Evolutionary conservation across 441 rosid genomes (phyloP).

Genomic region (Jatropha multifida): DNA sequence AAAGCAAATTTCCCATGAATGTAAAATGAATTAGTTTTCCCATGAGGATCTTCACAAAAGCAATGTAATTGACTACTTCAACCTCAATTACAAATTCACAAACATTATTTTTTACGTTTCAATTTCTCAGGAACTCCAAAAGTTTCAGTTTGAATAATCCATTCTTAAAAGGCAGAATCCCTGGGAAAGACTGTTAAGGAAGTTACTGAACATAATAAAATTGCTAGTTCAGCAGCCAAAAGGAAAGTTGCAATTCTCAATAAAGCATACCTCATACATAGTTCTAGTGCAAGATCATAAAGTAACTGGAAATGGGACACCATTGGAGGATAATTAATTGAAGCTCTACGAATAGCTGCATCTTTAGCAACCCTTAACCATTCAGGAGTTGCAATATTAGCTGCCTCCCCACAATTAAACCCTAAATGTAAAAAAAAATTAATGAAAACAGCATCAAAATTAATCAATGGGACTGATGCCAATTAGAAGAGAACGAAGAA

Average conservation of each 20-base stretch:
- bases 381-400: conserved; percentile 63
- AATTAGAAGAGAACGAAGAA: not conserved
- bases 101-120: not conserved
- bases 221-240: conserved; percentile 11
- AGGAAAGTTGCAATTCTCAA: conserved; percentile 14
- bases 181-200: conserved; percentile 1
- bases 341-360: conserved; percentile 97
- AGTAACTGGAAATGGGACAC: conserved; percentile 98
- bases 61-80: not conserved
- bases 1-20: not conserved
- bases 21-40: conserved; percentile 2
- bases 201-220: conserved; percentile 15
- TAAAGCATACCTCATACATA: conserved; percentile 69
- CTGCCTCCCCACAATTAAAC: conserved; percentile 35
- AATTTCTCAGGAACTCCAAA: not conserved
- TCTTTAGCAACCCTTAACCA: conserved; percentile 90
- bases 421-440: conserved; percentile 23
- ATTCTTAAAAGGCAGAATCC: conserved; percentile 4
- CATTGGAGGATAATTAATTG: conserved; percentile 96
- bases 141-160: conserved; percentile 11
- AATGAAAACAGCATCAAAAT: conserved; percentile 17
- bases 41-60: conserved; percentile 1
- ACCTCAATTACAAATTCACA: conserved; percentile 5
- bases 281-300: conserved; percentile 84
- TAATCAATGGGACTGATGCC: conserved; percentile 12